Evolutionary conservation across 75 land plant species (phyloP), one percentile per base, ranked within the genome.

Genomic region (Pinus albicaulis): DNA sequence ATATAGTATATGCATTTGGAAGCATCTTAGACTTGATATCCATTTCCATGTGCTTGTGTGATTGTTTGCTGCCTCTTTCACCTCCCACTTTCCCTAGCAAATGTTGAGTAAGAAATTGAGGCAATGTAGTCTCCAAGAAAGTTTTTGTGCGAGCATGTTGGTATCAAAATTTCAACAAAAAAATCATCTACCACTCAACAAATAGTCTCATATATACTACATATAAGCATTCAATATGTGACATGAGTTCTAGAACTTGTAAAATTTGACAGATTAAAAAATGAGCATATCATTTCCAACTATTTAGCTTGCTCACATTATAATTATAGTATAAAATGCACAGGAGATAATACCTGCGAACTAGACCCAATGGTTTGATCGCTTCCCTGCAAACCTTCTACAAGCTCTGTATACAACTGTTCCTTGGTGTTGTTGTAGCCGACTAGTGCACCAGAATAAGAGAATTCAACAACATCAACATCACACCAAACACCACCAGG

Each of bases 401-500:
- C 89, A 65, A 95, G 87, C 76, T 95, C 98, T 28, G 87, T 85
- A 71, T 93, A 91, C 55, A 91, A 58, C 71, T 92, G 94, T 79
- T 95, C 98, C 65, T 89, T 94, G 19, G 92, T 22, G 92, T 92
- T 23, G 90, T 89, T 61, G 90, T 76, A 55, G 96, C 89, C 19
- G 55, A 94, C 88, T n/a, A 93, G 92, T 59, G 92, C 90, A 48
- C 98, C 97, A 81, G 78, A 93, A 68, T 93, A 94, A 4, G 98
- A 91, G 68, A 93, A 95, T 75, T 95, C 98, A 69, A 95, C 94
- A 64, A 95, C 96, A 84, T 95, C 98, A 15, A 95, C 92, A 84
- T 95, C 98, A 82, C 98, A 95, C 98, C 98, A 95, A 4, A 95
- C 89, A 16, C 97, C 97, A n/a, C 98, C 97, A 16, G 98, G 97